Base-by-base conservation (phyloP, 1,284 basidiomycete species). In the Cerioporus squamosus region DNA sequence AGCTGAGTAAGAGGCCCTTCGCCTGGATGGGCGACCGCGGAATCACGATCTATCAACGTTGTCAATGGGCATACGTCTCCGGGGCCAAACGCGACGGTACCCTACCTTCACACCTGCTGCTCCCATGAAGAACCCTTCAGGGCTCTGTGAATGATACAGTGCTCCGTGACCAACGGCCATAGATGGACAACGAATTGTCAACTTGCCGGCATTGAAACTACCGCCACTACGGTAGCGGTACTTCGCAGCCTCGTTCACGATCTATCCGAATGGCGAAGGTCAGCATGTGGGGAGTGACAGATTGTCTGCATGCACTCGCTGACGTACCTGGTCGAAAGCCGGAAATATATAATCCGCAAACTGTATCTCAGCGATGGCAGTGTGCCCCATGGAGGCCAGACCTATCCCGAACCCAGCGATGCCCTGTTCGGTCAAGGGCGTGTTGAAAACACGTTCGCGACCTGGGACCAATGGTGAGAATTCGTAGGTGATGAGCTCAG, bases 191-290 rank as follows among this genome's bases (percentile, higher is more conserved):
- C 95, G 87, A 51, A 98, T 85, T 1, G 96, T 98, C 43, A 98
- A 78, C 1, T 86, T 87, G 10, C 96, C 95, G 5, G 89, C 91
- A 57, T 90, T 84, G 74, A 88, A 97, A 53, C 85, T 81, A 0
- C 94, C 94, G 18, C 93, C 94, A 14, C 93, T 94, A 15, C 95
- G 90, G 71, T 95, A 98, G 46, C 93, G 83, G 67, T 92, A 89
- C 75, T 98, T 98, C 40, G 96, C 95, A 2, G 95, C 95, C 77
- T 98, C 95, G 68, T 97, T 98, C 47, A 98, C 94, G 36, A 98
- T 81, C 90, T 97, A 14, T 9, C 5, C 38, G 20, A 6, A 36
- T 20, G 18, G 9, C 15, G 26, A 12, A 2, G 3, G 29, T 47
- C 7, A 42, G 17, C 23, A 15, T 45, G 36, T 26, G 43, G 18